These are phyloP conservation scores for Phytophthora rubi DNA, from an alignment of 352 stramenopile genomes.

Conservation along the genomic window DNA sequence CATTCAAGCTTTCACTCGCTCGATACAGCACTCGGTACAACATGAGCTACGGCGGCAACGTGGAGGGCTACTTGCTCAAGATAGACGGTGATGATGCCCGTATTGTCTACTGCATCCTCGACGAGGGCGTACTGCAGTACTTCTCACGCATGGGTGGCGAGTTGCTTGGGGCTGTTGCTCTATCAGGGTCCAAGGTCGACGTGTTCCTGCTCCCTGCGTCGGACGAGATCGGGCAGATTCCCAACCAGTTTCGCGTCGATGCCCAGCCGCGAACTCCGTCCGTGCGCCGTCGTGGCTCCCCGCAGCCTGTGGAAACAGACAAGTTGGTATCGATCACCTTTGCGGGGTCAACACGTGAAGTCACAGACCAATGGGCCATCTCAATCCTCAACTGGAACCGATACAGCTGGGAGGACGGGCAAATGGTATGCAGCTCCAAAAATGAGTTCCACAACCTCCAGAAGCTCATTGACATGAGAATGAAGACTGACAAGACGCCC, in stretches of 20 bases:
- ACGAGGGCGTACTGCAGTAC: constrained; percentile 83
- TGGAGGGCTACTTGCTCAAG: constrained; percentile 86
- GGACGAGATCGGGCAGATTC: constrained; percentile 45
- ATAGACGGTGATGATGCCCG: constrained; percentile 59
- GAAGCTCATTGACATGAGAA: constrained; percentile 42
- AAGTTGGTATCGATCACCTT: constrained; percentile 50
- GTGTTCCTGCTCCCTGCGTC: constrained; percentile 63
- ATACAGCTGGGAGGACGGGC: constrained; percentile 83
- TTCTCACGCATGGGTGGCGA: constrained; percentile 76
- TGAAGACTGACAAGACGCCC: constrained; percentile 39
- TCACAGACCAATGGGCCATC: constrained; percentile 75
- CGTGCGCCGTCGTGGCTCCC: constrained; percentile 16
- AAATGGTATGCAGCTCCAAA: constrained; percentile 82
- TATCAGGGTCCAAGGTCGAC: constrained; percentile 80
- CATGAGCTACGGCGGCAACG: constrained; percentile 68
- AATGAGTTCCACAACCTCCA: constrained; percentile 61
- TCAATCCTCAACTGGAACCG: constrained; percentile 88
- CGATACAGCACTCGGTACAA: not conserved
- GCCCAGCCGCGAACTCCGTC: constrained; percentile 39
- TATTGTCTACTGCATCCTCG: constrained; percentile 87
- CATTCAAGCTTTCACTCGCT: not conserved
- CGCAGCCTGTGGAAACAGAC: constrained; percentile 28
- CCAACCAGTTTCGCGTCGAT: constrained; percentile 76
- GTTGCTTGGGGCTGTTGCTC: constrained; percentile 63
- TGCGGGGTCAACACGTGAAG: constrained; percentile 58